Evolutionary conservation across 805 yeast genomes (phyloP).

Genomic region (Candida nemodendra): DNA sequence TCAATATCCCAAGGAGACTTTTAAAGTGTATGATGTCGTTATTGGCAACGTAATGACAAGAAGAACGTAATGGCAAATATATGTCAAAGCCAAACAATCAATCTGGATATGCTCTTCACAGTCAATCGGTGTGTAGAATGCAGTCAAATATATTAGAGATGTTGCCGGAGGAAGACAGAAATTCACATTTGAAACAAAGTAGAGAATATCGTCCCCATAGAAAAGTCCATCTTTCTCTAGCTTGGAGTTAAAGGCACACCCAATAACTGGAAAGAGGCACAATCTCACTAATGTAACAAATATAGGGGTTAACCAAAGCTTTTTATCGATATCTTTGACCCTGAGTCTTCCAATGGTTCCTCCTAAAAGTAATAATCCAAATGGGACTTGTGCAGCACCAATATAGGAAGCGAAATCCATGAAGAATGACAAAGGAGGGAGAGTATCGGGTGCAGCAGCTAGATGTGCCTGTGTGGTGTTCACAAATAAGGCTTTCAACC

Average conservation of each 20-base stretch:
- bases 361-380: conserved; percentile 79
- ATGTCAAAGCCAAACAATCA: conserved; percentile 78
- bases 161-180: conserved; percentile 89
- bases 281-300: conserved; percentile 57
- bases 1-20: conserved; percentile 44
- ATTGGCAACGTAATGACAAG: conserved; percentile 72
- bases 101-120: conserved; percentile 58
- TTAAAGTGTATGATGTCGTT: conserved; percentile 65
- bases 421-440: conserved; percentile 80
- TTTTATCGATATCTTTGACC: conserved; percentile 58
- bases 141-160: conserved; percentile 82
- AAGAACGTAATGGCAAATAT: conserved; percentile 71
- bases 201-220: conserved; percentile 54
- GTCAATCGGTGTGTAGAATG: conserved; percentile 73
- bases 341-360: conserved; percentile 81
- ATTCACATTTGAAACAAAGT: conserved; percentile 70
- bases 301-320: conserved; percentile 68
- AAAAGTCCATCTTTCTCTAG: conserved; percentile 64
- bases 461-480: conserved; percentile 45
- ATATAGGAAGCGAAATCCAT: conserved; percentile 80
- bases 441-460: conserved; percentile 77
- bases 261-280: conserved; percentile 75
- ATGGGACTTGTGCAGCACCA: conserved; percentile 86
- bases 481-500: conserved; percentile 72
- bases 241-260: conserved; percentile 64